Evolutionary conservation across 768 basidiomycete genomes (phyloP), one percentile per base, ranked within the genome.

Genomic region (Tulasnella calospora): DNA sequence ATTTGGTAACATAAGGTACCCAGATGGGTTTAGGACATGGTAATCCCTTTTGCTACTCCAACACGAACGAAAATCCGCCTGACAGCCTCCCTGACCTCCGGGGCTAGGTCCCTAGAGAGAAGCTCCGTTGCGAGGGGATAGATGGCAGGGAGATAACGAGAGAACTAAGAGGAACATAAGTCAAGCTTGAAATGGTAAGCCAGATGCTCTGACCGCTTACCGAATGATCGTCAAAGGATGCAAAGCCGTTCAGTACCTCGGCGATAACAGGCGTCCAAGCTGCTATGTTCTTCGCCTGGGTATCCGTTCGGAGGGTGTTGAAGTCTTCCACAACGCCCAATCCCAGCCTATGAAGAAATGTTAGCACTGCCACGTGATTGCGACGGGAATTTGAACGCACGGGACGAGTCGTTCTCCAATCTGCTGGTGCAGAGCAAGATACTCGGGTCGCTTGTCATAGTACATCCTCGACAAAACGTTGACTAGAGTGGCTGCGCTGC

Each of bases 241-340:
- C 91, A 83, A 95, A 95, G 9, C 98, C 98, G 78, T 94, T 91
- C 12, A 99, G 82, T 71, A 98, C 94, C 83, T 98, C 96, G 13
- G 92, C 92, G n/a, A 98, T 92, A 40, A 99, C 98, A n/a, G 98
- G 98, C 30, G 95, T 97, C 98, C 98, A 99, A 0, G 98, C 97
- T 19, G 91, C 84, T 79, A 99, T 96, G 83, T 98, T 99, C 85
- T 98, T 95, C 74, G 91, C 90, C 85, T 99, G 97, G 3, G 91
- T 95, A 79, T 99, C 97, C 3, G 91, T 84, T 70, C 93, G 92
- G 75, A 99, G 87, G 82, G 93, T 93, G 83, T 91, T 94, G 85
- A 95, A 99, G 84, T 98, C 95, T 81, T 91, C 90, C 76, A 99
- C 85, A 27, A 99, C 94, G 30, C 92, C 94, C 57, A 95, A 87